Percentiles rank a stretch among this genome's conserved stretches.
These are phyloP conservation scores for Anaeromyces robustus DNA, from an alignment of 192 early-diverging fungal genomes.

Conservation along the genomic window DNA sequence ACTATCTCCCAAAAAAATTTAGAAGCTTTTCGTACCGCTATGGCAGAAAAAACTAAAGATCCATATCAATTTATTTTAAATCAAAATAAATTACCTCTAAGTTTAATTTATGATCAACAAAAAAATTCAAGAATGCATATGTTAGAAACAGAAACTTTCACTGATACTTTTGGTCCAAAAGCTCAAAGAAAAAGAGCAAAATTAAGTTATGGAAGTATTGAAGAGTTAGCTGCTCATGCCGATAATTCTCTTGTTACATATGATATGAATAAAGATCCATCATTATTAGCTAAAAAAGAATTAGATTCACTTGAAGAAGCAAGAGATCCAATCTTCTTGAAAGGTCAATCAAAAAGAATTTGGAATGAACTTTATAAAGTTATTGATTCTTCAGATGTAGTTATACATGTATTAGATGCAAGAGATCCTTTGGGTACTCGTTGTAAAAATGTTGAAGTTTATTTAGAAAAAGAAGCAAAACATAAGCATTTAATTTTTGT, in stretches of 20 bases:
- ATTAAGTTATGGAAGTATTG: constrained; percentile 51
- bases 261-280: constrained; percentile 43
- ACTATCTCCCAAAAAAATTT: constrained; percentile 91
- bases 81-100: constrained; percentile 92
- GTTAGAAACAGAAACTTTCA: constrained; percentile 86
- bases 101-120: constrained; percentile 53
- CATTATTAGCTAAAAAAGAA: constrained; percentile 56
- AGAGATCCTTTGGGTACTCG: constrained; percentile 92
- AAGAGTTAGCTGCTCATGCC: constrained; percentile 60
- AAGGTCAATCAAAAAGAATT: constrained; percentile 91
- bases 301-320: constrained; percentile 55
- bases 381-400: constrained; percentile 87
- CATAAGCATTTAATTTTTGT: constrained; percentile 96
- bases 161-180: constrained; percentile 84
- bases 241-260: constrained; percentile 42
- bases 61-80: constrained; percentile 88
- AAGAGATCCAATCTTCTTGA: constrained; percentile 76
- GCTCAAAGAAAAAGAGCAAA: constrained; percentile 90
- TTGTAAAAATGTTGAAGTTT: constrained; percentile 80
- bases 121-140: constrained; percentile 63
- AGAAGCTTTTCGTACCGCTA: constrained; percentile 78
- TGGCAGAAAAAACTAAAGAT: constrained; percentile 72
- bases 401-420: constrained; percentile 96
- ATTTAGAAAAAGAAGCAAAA: constrained; percentile 76
- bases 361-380: constrained; percentile 98